A percentile compares a stretch with the other conserved stretches of the same genome.
phyloP scores from a whole-genome alignment of 2,329 filamentous ascomycete species.

The Talaromyces sp. region DNA sequence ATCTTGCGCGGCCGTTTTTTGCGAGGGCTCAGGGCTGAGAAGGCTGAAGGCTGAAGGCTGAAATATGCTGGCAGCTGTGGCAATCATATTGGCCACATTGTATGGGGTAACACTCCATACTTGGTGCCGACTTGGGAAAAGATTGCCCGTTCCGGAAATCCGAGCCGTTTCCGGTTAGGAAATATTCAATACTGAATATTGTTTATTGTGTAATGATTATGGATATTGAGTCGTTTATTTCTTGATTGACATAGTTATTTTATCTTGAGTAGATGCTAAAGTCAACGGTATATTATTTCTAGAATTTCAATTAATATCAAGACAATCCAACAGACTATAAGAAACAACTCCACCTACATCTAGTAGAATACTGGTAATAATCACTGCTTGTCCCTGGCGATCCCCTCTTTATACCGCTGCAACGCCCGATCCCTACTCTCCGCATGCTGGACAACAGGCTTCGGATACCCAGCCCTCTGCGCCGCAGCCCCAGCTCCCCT shows the following conservation, averaged over 20 bases:
- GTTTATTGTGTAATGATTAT: not conserved
- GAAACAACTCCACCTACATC: not conserved
- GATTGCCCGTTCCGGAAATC: not conserved
- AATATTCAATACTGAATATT: too few species aligned
- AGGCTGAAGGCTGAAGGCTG: too few species aligned
- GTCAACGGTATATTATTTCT: too few species aligned
- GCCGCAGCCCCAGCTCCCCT: conserved; percentile 57
- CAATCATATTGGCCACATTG: too few species aligned
- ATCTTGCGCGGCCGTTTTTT: not conserved
- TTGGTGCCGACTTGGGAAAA: not conserved
- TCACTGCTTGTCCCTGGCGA: conserved; percentile 5
- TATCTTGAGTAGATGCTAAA: too few species aligned
- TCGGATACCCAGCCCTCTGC: conserved; percentile 66
- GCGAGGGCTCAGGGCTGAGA: too few species aligned
- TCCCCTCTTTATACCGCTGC: conserved; percentile 57
- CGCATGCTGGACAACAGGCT: conserved; percentile 70
- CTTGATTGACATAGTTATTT: too few species aligned
- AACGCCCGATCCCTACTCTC: conserved; percentile 62
- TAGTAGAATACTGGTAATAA: not conserved
- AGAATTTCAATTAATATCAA: too few species aligned
- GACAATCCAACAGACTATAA: too few species aligned
- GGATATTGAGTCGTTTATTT: too few species aligned
- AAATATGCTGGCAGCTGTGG: too few species aligned
- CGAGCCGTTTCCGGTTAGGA: not conserved
- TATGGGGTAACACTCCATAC: too few species aligned